Evolutionary conservation across 495 filamentous ascomycete genomes (phyloP).

Genomic region (Penicillium manginii): DNA sequence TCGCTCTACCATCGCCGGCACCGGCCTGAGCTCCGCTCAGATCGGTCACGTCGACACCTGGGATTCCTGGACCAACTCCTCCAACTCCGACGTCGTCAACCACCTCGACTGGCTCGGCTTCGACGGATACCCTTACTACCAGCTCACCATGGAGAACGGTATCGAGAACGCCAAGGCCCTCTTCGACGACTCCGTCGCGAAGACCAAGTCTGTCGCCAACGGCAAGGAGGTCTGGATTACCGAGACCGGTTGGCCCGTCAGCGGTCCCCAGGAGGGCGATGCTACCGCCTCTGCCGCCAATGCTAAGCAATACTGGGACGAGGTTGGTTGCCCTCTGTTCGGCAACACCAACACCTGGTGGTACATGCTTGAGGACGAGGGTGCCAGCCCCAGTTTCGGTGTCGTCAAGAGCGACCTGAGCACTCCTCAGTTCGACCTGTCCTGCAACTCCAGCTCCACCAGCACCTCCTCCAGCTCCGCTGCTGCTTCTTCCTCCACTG

Average conservation of each 20-base stretch:
- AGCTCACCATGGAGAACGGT: slow-evolving; percentile 68
- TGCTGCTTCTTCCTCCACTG: slow-evolving; percentile 12
- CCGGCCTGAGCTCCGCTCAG: slow-evolving; percentile 54
- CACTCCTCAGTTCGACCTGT: slow-evolving; percentile 65
- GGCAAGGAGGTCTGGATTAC: slow-evolving; percentile 85
- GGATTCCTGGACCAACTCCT: slow-evolving; percentile 78
- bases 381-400: slow-evolving; percentile 72
- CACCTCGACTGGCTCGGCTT: slow-evolving; percentile 77
- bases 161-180: slow-evolving; percentile 62
- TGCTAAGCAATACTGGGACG: slow-evolving; percentile 77
- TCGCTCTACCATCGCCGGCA: slow-evolving; percentile 59
- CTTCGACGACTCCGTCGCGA: slow-evolving; percentile 64
- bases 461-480: slow-evolving; percentile 17
- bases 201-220: slow-evolving; percentile 59
- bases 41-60: slow-evolving; percentile 94
- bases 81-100: slow-evolving; percentile 72
- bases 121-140: slow-evolving; percentile 76
- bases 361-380: slow-evolving; percentile 72
- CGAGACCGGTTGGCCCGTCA: slow-evolving; percentile 87
- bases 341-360: slow-evolving; percentile 72
- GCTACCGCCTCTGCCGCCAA: slow-evolving; percentile 69
- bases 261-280: slow-evolving; percentile 59
- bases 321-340: slow-evolving; percentile 74
- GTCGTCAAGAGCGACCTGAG: slow-evolving; percentile 55
- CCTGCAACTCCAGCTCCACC: slow-evolving; percentile 41